phyloP scores from a whole-genome alignment of 768 basidiomycete genomes.

The Lentinus brumalis region DNA sequence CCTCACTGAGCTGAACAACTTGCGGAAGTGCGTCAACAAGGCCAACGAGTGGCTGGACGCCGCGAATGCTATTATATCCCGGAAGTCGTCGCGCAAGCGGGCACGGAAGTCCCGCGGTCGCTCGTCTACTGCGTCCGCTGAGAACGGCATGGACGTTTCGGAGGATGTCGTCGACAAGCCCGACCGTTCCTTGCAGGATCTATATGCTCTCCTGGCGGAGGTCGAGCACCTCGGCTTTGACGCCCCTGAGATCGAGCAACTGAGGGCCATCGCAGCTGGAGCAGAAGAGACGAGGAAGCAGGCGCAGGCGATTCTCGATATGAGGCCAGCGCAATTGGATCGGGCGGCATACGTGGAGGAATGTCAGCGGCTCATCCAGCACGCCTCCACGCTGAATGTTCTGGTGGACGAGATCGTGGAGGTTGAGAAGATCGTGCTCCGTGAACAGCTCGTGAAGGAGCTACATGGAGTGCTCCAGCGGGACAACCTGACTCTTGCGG shows the following conservation, averaged over 20 bases:
- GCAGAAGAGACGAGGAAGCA: slow-evolving; percentile 66
- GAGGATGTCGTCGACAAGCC: slow-evolving; percentile 57
- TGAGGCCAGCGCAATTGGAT: slow-evolving; percentile 43
- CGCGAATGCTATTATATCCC: slow-evolving; percentile 74
- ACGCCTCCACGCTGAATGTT: slow-evolving; percentile 81
- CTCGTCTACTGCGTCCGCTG: slow-evolving; percentile 27
- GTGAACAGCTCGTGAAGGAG: slow-evolving; percentile 76
- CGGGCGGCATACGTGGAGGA: slow-evolving; percentile 63
- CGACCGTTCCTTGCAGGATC: slow-evolving; percentile 70
- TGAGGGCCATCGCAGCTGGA: slow-evolving; percentile 56
- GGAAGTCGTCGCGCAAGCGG: slow-evolving; percentile 82
- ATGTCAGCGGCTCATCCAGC: slow-evolving; percentile 69
- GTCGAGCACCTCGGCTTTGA: slow-evolving; percentile 85
- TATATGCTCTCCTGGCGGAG: slow-evolving; percentile 68
- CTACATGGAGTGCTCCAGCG: slow-evolving; percentile 72
- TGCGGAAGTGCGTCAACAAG: slow-evolving; percentile 77
- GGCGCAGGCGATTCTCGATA: slow-evolving; percentile 53
- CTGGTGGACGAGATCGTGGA: slow-evolving; percentile 76
- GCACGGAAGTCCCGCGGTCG: slow-evolving; percentile 63
- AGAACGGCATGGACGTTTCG: slow-evolving; percentile 36
- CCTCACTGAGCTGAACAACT: slow-evolving; percentile 67
- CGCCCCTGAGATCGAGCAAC: slow-evolving; percentile 65
- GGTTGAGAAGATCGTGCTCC: slow-evolving; percentile 79
- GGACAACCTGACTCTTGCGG: slow-evolving; percentile 66
- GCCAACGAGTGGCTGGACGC: slow-evolving; percentile 90